These are phyloP conservation scores for Phytophthora aleatoria DNA, from an alignment of 352 stramenopile genomes.

Conservation along the genomic window DNA sequence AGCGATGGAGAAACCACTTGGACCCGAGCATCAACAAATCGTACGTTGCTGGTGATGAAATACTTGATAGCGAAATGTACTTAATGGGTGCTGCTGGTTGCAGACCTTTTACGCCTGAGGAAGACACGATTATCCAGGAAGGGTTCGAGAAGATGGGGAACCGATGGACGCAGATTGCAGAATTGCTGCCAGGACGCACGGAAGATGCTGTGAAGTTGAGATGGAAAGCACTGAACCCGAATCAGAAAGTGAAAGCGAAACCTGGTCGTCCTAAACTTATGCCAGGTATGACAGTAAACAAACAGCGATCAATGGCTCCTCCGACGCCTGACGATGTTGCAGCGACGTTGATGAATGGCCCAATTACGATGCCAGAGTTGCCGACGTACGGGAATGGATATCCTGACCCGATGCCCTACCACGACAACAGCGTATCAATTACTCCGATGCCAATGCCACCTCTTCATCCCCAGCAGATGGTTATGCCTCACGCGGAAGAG, in stretches of 20 bases:
- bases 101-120: conserved; percentile 85
- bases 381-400: conserved; percentile 27
- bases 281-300: conserved; percentile 56
- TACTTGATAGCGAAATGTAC: neutral
- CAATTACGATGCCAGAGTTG: conserved; percentile 36
- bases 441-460: conserved; percentile 27
- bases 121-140: conserved; percentile 94
- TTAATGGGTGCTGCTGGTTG: conserved; percentile 5
- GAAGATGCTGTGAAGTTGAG: conserved; percentile 90
- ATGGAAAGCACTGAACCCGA: conserved; percentile 78
- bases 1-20: conserved; percentile 96
- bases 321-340: conserved; percentile 65
- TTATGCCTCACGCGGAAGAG: conserved; percentile 22
- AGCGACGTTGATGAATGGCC: conserved; percentile 44
- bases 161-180: conserved; percentile 94
- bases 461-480: conserved; percentile 31
- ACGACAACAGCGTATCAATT: conserved; percentile 27
- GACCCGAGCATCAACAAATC: conserved; percentile 92
- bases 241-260: conserved; percentile 61
- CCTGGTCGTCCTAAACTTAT: conserved; percentile 66
- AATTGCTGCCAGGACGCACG: conserved; percentile 81
- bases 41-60: conserved; percentile 33
- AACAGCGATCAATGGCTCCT: conserved; percentile 44
- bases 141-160: conserved; percentile 93
- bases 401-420: conserved; percentile 16